Conservation (phyloP, 306 rosid species). For the Gynostemma pentaphyllum region DNA sequence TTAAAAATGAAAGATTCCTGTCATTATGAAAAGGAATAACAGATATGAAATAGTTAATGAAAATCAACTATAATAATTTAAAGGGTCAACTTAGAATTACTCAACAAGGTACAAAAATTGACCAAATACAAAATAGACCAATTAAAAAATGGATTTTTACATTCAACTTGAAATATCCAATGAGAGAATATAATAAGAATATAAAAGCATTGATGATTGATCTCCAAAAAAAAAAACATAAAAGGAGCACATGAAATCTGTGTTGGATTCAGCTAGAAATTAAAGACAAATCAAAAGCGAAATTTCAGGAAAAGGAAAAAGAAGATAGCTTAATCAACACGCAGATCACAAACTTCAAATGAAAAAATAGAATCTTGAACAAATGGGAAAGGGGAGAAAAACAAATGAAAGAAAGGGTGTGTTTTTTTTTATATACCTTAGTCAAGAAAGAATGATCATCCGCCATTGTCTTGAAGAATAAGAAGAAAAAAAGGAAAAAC, state of each 20-base stretch:
- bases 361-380: neutral
- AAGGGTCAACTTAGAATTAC: neutral
- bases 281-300: conserved; percentile 11
- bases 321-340: conserved; percentile 18
- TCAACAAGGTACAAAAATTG: neutral
- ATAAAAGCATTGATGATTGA: conserved; percentile 5
- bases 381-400: neutral
- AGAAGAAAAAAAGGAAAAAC: conserved; percentile 42
- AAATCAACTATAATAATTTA: neutral
- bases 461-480: conserved; percentile 66
- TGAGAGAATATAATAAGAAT: neutral
- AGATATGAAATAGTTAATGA: neutral
- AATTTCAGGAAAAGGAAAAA: conserved; percentile 4
- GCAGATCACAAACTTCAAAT: neutral
- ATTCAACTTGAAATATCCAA: neutral
- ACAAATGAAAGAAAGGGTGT: conserved; percentile 10
- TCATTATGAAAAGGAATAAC: conserved; percentile 12
- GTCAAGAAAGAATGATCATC: conserved; percentile 62
- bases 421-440: conserved; percentile 36
- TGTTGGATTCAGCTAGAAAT: conserved; percentile 25
- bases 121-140: neutral
- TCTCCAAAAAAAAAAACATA: neutral
- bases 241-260: neutral
- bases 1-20: conserved; percentile 55
- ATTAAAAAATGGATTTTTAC: neutral